Conservation (phyloP, 2,329 filamentous ascomycete species). For the Beauveria bassiana region DNA sequence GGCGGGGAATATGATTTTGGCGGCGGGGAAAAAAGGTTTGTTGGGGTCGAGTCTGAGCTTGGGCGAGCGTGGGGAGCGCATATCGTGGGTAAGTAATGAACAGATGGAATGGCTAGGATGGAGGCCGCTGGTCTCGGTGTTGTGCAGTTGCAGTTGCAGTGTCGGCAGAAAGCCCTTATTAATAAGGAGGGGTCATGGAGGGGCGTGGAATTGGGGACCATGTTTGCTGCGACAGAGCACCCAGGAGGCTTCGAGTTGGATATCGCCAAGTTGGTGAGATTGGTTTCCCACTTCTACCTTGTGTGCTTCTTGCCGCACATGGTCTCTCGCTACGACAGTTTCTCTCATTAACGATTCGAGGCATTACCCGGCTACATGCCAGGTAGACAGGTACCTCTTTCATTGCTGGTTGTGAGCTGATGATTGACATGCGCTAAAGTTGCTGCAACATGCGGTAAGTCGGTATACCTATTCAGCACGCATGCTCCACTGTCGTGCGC, state of each 20-base stretch:
- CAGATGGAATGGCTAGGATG: background rate
- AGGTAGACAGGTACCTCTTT: background rate
- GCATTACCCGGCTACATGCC: background rate
- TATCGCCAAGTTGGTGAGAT: too few relatives aligned
- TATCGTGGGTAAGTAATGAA: background rate
- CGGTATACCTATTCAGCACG: background rate
- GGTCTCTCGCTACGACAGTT: too few relatives aligned
- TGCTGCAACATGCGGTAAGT: background rate
- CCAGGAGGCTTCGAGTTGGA: too few relatives aligned
- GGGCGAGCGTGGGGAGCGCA: background rate
- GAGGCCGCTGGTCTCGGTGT: too few relatives aligned
- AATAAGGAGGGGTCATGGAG: too few relatives aligned
- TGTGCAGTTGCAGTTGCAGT: too few relatives aligned
- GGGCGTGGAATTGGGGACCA: too few relatives aligned
- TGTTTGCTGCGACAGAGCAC: too few relatives aligned
- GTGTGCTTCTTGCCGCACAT: too few relatives aligned
- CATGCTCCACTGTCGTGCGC: constrained; percentile 1
- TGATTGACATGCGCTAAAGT: background rate
- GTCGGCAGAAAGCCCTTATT: too few relatives aligned
- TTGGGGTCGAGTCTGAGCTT: background rate
- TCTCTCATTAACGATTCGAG: background rate
- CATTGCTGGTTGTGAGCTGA: background rate
- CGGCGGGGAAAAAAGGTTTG: background rate
- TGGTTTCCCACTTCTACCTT: too few relatives aligned
- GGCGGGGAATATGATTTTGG: background rate